Evolutionary conservation across 1,139 yeast species (phyloP).

Genomic region (Geotrichum restrictum): DNA sequence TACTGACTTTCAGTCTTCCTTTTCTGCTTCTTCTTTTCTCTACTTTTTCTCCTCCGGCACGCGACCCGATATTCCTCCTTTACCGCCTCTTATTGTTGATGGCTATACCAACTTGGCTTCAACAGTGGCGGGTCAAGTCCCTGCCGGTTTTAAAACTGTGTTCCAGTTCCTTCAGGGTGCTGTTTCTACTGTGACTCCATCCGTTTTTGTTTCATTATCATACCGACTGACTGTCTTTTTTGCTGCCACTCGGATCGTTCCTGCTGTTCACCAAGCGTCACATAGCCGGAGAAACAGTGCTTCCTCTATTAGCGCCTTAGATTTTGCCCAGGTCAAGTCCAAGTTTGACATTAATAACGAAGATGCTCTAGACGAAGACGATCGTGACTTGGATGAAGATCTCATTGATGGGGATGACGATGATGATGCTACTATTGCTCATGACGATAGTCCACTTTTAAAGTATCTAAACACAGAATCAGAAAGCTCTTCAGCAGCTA

Average conservation of each 20-base stretch:
- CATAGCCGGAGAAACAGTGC: constrained; percentile 11
- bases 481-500: constrained; percentile 15
- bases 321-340: background rate
- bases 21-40: constrained; percentile 30
- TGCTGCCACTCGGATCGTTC: constrained; percentile 91
- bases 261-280: constrained; percentile 39
- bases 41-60: constrained; percentile 29
- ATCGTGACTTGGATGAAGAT: constrained; percentile 8
- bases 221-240: constrained; percentile 84
- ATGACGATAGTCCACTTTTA: background rate
- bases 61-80: constrained; percentile 32
- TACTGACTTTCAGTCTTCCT: constrained; percentile 57
- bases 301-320: background rate
- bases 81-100: constrained; percentile 40
- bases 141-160: constrained; percentile 53
- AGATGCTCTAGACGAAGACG: constrained; percentile 1
- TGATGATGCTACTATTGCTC: constrained; percentile 1
- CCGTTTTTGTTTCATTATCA: constrained; percentile 74
- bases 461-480: background rate
- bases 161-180: constrained; percentile 69
- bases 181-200: constrained; percentile 70
- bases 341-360: background rate
- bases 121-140: constrained; percentile 45
- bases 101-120: constrained; percentile 43
- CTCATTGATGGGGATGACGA: constrained; percentile 3